A percentile compares a stretch with the other conserved stretches of the same genome.
Conservation (phyloP, 2,329 filamentous ascomycete genomes). For the Ophiostoma montium region DNA sequence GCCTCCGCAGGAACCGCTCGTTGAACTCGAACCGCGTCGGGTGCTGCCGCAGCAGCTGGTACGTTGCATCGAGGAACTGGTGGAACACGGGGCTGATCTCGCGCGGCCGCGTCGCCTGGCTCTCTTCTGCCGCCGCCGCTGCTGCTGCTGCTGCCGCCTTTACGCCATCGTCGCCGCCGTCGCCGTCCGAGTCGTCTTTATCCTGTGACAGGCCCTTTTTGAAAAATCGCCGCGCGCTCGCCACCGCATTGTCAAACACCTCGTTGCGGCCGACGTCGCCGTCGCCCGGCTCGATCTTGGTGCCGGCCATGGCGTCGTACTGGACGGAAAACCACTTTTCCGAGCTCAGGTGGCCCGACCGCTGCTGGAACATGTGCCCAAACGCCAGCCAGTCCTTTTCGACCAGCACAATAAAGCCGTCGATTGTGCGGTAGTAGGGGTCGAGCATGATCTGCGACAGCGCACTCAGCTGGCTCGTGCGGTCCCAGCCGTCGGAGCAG, state of each 20-base stretch:
- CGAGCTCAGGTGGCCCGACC: conserved; percentile 74
- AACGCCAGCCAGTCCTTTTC: conserved; percentile 98
- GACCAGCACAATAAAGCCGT: conserved; percentile 85
- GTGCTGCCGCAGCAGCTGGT: conserved; percentile 75
- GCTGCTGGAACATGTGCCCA: conserved; percentile 91
- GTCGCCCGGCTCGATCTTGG: conserved; percentile 46
- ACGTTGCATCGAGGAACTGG: conserved; percentile 89
- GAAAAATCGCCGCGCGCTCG: conserved; percentile 81
- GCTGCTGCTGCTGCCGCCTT: conserved; percentile 19
- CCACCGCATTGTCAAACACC: conserved; percentile 71
- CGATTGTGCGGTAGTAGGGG: conserved; percentile 84
- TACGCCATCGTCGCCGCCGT: conserved; percentile 31
- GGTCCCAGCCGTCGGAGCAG: conserved; percentile 97
- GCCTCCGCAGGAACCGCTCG: conserved; percentile 74
- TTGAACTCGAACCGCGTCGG: conserved; percentile 91
- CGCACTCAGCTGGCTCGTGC: conserved; percentile 86
- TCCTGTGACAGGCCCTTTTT: conserved; percentile 57
- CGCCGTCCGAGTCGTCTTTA: conserved; percentile 43
- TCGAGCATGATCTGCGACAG: conserved; percentile 88
- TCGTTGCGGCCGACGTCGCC: conserved; percentile 47
- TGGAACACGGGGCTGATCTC: conserved; percentile 96
- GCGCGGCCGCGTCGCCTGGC: conserved; percentile 63
- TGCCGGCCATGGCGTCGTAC: conserved; percentile 59
- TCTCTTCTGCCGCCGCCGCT: conserved; percentile 24
- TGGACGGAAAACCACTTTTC: conserved; percentile 92